Evolutionary conservation across 345 rosid genomes (phyloP), one percentile per base, ranked within the genome.

Genomic region (Geranium brycei): DNA sequence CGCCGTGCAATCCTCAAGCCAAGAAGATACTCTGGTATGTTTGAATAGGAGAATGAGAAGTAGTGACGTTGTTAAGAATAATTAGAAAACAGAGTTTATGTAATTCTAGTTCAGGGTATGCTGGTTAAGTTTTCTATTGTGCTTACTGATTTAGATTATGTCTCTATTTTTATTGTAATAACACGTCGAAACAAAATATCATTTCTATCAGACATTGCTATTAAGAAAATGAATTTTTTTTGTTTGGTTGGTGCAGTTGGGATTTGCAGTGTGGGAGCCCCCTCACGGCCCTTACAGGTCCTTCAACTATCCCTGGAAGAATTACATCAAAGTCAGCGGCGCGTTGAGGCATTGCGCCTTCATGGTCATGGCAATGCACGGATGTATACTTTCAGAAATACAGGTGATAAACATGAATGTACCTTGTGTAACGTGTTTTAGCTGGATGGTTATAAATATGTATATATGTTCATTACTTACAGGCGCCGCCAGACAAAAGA

Each of bases 251-350:
- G 3, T 57, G 64, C 68, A 92, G 98, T 61, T 92, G 80, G 79
- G 93, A 59, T 92, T 92, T 68, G 98, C 98, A 5, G 73, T 87
- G 58, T 92, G 95, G 96, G 98, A 92, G 83, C 98, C 98, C 11
- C 98, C 98, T 63, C 98, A 92, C 17, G 98, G 98, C 72, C 93
- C 85, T 31, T 92, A 89, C 75, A 87, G 51, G 70, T 78, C 82
- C 53, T 69, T 92, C 71, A 62, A 71, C 55, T 92, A 89, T 79
- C 98, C 98, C 3, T 92, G 98, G 98, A 79, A 81, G 81, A 89
- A 80, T 75, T 92, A 87, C 69, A 88, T 85, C 72, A 85, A 80
- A 82, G 82, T 89, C 64, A 87, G 95, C 16, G 98, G 98, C 19
- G 87, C 98, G 40, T 73, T 89, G 68, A 83, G 95, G 86, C 96